Evolutionary conservation across 768 basidiomycete species (phyloP).

Genomic region (Lactarius psammicola): DNA sequence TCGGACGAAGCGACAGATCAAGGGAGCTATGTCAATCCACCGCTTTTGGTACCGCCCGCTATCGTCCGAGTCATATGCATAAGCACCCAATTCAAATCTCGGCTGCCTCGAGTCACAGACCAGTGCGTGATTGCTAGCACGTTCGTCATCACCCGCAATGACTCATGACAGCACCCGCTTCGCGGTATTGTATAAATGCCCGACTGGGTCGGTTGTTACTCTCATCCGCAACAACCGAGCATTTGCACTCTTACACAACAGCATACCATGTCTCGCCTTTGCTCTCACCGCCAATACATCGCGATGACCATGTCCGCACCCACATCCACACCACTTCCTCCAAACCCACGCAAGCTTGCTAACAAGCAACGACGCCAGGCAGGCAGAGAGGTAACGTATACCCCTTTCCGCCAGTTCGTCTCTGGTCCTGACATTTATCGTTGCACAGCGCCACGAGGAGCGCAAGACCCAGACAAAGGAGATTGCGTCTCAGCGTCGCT

Average conservation of each 20-base stretch:
- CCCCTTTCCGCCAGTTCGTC: neutral
- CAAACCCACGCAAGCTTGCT: slow-evolving; percentile 7
- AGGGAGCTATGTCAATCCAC: neutral
- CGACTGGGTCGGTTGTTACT: neutral
- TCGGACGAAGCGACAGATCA: neutral
- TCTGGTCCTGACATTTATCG: no score
- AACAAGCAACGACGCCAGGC: slow-evolving; percentile 17
- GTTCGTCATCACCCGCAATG: slow-evolving; percentile 5
- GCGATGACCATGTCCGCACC: neutral
- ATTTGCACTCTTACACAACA: slow-evolving; percentile 2
- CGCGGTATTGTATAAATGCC: slow-evolving; percentile 5
- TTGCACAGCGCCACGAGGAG: slow-evolving; percentile 22
- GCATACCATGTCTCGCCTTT: slow-evolving; percentile 13
- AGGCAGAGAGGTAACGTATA: slow-evolving; percentile 20
- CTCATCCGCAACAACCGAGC: neutral
- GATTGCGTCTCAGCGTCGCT: neutral
- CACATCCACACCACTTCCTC: neutral
- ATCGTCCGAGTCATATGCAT: slow-evolving; percentile 2
- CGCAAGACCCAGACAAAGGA: slow-evolving; percentile 4
- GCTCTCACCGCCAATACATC: slow-evolving; percentile 4
- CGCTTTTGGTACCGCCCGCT: neutral
- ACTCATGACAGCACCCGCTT: neutral
- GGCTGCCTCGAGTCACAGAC: slow-evolving; percentile 11
- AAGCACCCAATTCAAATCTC: slow-evolving; percentile 5
- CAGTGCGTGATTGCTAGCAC: neutral